A percentile compares a stretch with the other conserved stretches of the same genome.
Evolutionary conservation across 164 flowering plant species (phyloP).

Genomic region (Chimonanthus praecox): DNA sequence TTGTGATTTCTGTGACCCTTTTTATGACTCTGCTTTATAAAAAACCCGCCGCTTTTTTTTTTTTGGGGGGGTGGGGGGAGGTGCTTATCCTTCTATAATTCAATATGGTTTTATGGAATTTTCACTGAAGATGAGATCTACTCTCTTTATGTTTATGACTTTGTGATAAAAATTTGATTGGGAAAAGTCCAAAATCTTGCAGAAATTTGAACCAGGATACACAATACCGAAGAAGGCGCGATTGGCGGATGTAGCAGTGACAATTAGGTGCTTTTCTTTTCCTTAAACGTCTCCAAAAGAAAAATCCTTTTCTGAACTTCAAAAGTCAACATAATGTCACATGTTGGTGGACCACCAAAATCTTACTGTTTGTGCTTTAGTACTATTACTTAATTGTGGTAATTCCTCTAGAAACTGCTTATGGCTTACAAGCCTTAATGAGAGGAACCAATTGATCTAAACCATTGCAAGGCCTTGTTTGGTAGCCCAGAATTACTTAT

Average conservation of each 20-base stretch:
- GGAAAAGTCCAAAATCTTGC: slow-evolving; percentile 13
- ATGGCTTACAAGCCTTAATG: background rate
- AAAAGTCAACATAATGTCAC: background rate
- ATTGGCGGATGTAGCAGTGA: slow-evolving; percentile 43
- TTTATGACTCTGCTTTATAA: background rate
- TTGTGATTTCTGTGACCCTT: background rate
- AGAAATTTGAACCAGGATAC: slow-evolving; percentile 83
- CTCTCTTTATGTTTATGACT: background rate
- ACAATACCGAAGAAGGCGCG: slow-evolving; percentile 48
- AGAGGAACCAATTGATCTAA: background rate
- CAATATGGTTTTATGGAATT: background rate
- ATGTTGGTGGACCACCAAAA: background rate
- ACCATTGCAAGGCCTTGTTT: background rate
- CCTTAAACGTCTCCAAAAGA: no score
- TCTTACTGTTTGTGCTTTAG: background rate
- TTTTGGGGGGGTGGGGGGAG: no score
- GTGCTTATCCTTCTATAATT: no score
- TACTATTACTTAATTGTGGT: background rate
- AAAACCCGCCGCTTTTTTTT: background rate
- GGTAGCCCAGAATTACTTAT: background rate
- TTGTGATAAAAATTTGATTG: background rate
- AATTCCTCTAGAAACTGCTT: background rate
- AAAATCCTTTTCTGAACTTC: background rate
- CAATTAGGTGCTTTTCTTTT: slow-evolving; percentile 47
- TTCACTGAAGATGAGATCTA: no score